Percentiles rank a stretch among this genome's conserved stretches.
Conservation (phyloP, 129 eudicot species). For the Lactuca saligna region DNA sequence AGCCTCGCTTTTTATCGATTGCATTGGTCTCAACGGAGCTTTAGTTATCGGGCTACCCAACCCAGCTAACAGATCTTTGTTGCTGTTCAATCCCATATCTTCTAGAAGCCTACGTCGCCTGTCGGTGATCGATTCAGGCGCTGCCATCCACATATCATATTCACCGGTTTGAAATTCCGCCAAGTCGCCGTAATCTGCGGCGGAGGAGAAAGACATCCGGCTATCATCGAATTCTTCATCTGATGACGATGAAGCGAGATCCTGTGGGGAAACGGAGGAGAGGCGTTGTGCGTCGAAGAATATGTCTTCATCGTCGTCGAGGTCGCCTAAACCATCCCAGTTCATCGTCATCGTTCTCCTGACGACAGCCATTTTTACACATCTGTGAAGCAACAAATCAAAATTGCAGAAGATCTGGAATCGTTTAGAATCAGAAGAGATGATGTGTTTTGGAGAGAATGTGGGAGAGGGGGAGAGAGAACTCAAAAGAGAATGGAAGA, state of each 20-base stretch:
- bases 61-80: conserved; percentile 36
- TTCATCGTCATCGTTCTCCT: conserved; percentile 80
- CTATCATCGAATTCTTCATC: conserved; percentile 68
- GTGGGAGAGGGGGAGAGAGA: background rate
- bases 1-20: background rate
- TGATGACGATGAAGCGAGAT: conserved; percentile 48
- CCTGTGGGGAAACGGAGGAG: conserved; percentile 47
- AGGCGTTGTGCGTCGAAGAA: conserved; percentile 53
- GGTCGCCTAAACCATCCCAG: conserved; percentile 69
- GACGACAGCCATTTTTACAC: conserved; percentile 43
- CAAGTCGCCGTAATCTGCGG: conserved; percentile 27
- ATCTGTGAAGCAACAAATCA: conserved; percentile 30
- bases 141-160: conserved; percentile 84
- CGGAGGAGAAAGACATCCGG: conserved; percentile 51
- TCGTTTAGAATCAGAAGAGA: background rate
- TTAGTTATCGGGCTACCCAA: conserved; percentile 31
- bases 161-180: conserved; percentile 16
- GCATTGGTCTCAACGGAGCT: conserved; percentile 22
- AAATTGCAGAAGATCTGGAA: conserved; percentile 13
- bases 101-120: conserved; percentile 67
- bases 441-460: background rate
- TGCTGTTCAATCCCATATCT: conserved; percentile 83
- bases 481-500: background rate
- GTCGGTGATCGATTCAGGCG: conserved; percentile 68
- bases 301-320: conserved; percentile 59